These are phyloP conservation scores for Imleria badia DNA, from an alignment of 768 basidiomycete genomes.

Conservation along the genomic window DNA sequence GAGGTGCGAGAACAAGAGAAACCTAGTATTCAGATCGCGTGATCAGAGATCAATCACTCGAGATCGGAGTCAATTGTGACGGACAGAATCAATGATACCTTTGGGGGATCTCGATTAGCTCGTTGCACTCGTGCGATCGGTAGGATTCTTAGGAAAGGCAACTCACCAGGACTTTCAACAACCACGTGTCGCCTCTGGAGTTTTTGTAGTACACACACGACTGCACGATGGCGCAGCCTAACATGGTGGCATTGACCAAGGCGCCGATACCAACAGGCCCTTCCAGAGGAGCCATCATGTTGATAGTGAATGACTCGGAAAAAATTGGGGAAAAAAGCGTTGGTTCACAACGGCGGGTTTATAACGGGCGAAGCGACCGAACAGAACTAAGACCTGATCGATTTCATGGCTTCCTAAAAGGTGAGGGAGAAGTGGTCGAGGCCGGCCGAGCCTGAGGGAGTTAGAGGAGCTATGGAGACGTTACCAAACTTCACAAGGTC, in stretches of 20 bases:
- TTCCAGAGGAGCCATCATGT: slow-evolving; percentile 24
- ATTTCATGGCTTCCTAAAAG: slow-evolving; percentile 8
- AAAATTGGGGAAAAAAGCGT: background rate
- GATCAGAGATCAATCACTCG: slow-evolving; percentile 5
- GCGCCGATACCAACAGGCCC: slow-evolving; percentile 25
- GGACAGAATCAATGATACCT: slow-evolving; percentile 22
- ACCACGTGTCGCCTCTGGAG: slow-evolving; percentile 12
- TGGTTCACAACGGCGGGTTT: slow-evolving; percentile 3
- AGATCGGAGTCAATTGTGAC: background rate
- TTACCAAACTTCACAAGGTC: slow-evolving; percentile 14
- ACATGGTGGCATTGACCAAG: slow-evolving; percentile 21
- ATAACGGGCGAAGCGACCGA: slow-evolving; percentile 15
- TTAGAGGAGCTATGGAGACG: slow-evolving; percentile 1
- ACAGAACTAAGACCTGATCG: slow-evolving; percentile 2
- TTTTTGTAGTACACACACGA: slow-evolving; percentile 28
- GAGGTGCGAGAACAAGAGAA: slow-evolving; percentile 17
- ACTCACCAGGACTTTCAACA: slow-evolving; percentile 20
- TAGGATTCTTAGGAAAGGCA: background rate
- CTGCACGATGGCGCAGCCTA: slow-evolving; percentile 27
- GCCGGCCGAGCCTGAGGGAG: slow-evolving; percentile 12
- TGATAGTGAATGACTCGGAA: background rate
- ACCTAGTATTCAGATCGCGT: background rate
- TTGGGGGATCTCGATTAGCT: background rate
- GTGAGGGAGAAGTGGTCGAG: background rate
- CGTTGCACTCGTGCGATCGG: background rate